phyloP scores from a whole-genome alignment of 177 flowering plant species.

The Vitis hybrid region DNA sequence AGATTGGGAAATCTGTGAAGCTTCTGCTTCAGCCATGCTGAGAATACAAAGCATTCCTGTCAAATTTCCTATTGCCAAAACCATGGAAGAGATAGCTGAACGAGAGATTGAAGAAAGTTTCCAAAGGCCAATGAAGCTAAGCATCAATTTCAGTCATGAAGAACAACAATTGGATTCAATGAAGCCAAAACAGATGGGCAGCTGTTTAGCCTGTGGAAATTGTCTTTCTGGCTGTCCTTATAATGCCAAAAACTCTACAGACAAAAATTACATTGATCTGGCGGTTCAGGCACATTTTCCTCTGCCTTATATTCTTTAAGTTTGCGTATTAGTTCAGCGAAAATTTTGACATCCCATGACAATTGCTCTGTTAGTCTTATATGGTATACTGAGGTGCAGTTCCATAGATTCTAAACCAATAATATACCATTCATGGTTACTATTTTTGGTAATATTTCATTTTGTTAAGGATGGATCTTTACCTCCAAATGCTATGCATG shows the following conservation, averaged over 20 bases:
- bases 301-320: not conserved
- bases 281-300: constrained; percentile 43
- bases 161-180: constrained; percentile 12
- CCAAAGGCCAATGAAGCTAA: constrained; percentile 34
- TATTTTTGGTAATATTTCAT: too few relatives aligned
- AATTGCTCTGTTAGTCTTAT: not conserved
- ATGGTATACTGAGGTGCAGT: too few relatives aligned
- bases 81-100: constrained; percentile 34
- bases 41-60: constrained; percentile 38
- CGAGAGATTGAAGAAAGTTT: constrained; percentile 40
- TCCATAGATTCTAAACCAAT: too few relatives aligned
- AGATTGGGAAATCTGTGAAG: constrained; percentile 52
- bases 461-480: too few relatives aligned
- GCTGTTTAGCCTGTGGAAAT: constrained; percentile 67
- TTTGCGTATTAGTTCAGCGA: not conserved
- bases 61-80: constrained; percentile 39
- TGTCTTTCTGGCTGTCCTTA: constrained; percentile 70
- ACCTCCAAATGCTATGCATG: too few relatives aligned
- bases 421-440: too few relatives aligned
- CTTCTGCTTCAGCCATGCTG: constrained; percentile 51
- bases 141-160: constrained; percentile 43
- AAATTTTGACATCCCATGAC: not conserved
- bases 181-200: constrained; percentile 20
- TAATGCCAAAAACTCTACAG: constrained; percentile 59
- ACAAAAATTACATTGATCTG: constrained; percentile 50